These are phyloP conservation scores for Groenewaldozyma auringiensis DNA, from an alignment of 1,139 yeast genomes.

Conservation along the genomic window DNA sequence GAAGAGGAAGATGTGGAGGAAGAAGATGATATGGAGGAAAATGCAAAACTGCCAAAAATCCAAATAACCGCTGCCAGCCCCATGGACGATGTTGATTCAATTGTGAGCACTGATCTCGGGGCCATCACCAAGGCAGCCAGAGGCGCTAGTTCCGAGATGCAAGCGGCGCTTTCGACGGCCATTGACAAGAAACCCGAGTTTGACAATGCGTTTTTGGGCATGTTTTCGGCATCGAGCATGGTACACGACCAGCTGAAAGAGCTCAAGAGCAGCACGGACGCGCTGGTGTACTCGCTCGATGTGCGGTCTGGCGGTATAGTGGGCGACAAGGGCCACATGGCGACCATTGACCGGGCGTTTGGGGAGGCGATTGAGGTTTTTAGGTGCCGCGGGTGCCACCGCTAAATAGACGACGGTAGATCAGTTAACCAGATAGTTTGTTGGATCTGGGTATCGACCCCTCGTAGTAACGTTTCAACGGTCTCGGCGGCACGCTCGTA, in stretches of 20 bases:
- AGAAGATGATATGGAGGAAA: background rate
- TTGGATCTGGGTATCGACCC: background rate
- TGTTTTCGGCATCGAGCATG: constrained; percentile 3
- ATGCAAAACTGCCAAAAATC: background rate
- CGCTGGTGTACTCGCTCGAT: background rate
- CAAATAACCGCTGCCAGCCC: background rate
- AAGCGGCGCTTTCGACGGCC: background rate
- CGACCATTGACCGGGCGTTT: background rate
- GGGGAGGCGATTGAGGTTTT: constrained; percentile 2
- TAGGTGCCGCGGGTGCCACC: background rate
- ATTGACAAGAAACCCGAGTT: constrained; percentile 2
- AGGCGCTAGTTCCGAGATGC: background rate
- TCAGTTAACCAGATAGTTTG: background rate
- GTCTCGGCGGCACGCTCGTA: background rate
- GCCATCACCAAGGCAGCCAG: constrained; percentile 1
- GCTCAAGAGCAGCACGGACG: background rate
- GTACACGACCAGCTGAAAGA: background rate
- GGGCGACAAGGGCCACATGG: background rate
- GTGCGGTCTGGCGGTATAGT: background rate
- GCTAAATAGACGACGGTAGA: background rate
- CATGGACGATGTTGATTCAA: background rate
- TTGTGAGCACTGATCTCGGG: background rate
- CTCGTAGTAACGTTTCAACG: background rate
- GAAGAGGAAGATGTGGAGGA: background rate
- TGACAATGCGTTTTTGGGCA: constrained; percentile 2